Conservation (phyloP, 768 basidiomycete species). For the Mycena rebaudengoi region DNA sequence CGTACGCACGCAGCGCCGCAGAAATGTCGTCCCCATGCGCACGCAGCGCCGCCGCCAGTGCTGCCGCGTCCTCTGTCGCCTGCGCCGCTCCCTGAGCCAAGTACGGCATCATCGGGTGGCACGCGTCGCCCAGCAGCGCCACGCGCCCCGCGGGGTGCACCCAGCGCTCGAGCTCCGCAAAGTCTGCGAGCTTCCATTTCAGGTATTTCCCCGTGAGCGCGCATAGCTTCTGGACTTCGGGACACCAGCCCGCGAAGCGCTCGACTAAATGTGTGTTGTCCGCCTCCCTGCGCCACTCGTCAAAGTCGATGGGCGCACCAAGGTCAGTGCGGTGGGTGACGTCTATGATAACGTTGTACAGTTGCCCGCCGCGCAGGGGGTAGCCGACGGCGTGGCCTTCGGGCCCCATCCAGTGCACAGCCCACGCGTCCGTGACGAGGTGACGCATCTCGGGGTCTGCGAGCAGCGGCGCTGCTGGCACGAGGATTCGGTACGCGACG, state of each 20-base stretch:
- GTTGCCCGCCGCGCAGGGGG: conserved; percentile 18
- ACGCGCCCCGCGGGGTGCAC: conserved; percentile 33
- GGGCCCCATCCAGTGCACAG: conserved; percentile 33
- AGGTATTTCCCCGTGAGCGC: conserved; percentile 29
- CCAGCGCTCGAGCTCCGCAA: conserved; percentile 35
- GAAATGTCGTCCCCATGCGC: conserved; percentile 49
- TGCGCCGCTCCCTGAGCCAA: conserved; percentile 25
- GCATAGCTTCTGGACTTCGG: conserved; percentile 19
- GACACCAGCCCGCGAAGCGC: conserved; percentile 24
- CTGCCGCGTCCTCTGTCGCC: conserved; percentile 48
- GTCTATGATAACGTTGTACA: conserved; percentile 28
- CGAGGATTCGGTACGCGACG: conserved; percentile 37
- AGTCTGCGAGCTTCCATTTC: conserved; percentile 42
- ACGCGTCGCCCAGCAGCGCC: conserved; percentile 38
- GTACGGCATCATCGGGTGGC: conserved; percentile 40
- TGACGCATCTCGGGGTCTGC: conserved; percentile 24
- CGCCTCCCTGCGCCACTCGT: conserved; percentile 26
- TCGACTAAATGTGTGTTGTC: conserved; percentile 13
- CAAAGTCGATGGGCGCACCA: conserved; percentile 16
- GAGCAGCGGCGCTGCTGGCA: conserved; percentile 26
- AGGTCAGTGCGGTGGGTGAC: conserved; percentile 23
- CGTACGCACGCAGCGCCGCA: conserved; percentile 53
- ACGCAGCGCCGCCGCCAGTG: conserved; percentile 54
- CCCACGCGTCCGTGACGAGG: conserved; percentile 26
- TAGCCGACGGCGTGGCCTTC: conserved; percentile 32